Evolutionary conservation across 2,329 filamentous ascomycete genomes (phyloP), one percentile per base, ranked within the genome.

Genomic region (Diaporthe humulicola): DNA sequence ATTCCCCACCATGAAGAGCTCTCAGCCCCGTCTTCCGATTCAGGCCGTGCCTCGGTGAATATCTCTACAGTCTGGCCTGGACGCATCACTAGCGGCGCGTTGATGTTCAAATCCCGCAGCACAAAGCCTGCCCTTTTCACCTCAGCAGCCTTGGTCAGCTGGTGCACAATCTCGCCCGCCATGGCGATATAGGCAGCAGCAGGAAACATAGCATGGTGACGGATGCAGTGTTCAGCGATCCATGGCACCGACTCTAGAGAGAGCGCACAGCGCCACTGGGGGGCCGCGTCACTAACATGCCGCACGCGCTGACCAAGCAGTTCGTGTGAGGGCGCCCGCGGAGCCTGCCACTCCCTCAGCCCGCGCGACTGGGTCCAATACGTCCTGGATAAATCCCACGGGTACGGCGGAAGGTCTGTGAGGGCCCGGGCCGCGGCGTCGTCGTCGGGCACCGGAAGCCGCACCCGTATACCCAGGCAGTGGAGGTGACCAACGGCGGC

Each of bases 351-450:
- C 56, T 81, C 82, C 15, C 77, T 78, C 8, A 79, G 78, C 7
- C 82, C 78, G 25, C 79, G 78, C 33, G 76, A 77, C 75, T 85
- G 81, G 56, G 74, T 57, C 83, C 81, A 81, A 74, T 81, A 82
- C 6, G 77, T 71, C 17, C 77, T 78, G 50, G 66, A 48, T 57
- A 81, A 80, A 36, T 82, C 77, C 81, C 81, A 83, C 6, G 67
- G 56, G 66, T 81, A 81, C 42, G 76, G 77, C 15, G 80, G 80
- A 10, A 82, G 71, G 61, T 81, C 79, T 17, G 76, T 40, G 22
- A 79, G 57, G 28, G 57, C 36, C 60, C n/a, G 33, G 38, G 12
- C 15, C 76, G 71, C 12, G 36, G 19, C 19, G 48, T 45, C 36
- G 58, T 73, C 48, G 22, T 50, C 48, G 22, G 56, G 61, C 7